A percentile compares a stretch with the other conserved stretches of the same genome.
Evolutionary conservation across 164 flowering plant species (phyloP).

Genomic region (Annona squamosa): DNA sequence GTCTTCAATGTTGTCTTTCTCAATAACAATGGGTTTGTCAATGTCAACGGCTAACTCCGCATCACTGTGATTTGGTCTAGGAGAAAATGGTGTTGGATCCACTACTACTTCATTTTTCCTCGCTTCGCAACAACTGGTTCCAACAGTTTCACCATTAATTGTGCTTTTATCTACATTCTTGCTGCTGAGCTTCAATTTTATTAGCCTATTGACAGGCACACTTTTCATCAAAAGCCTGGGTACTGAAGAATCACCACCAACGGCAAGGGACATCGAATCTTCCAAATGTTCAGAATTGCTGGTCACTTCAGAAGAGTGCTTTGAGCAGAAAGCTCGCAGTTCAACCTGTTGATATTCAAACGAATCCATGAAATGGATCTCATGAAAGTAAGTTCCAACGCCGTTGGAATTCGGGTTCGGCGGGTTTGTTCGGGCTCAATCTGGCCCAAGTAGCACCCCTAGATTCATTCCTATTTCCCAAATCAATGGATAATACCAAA

Average conservation of each 20-base stretch:
- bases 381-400: not conserved
- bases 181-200: conserved; percentile 29
- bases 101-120: conserved; percentile 19
- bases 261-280: conserved; percentile 14
- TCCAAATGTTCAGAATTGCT: conserved; percentile 16
- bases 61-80: conserved; percentile 26
- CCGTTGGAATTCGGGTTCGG: too few species aligned
- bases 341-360: conserved; percentile 49
- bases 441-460: not conserved
- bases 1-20: conserved; percentile 23
- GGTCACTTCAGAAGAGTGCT: conserved; percentile 51
- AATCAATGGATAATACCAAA: not conserved
- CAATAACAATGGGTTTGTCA: conserved; percentile 14
- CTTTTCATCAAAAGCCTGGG: conserved; percentile 21
- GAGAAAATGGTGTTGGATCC: conserved; percentile 19
- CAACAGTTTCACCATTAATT: conserved; percentile 17
- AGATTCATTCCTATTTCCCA: not conserved
- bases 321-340: conserved; percentile 79
- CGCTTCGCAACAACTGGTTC: conserved; percentile 17
- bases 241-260: conserved; percentile 22
- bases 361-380: not conserved
- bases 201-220: conserved; percentile 17
- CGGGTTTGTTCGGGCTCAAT: too few species aligned
- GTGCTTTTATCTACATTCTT: conserved; percentile 36
- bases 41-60: conserved; percentile 13